Base-by-base conservation (phyloP, 2,329 filamentous ascomycete species). In the Chaetomium olivaceum region DNA sequence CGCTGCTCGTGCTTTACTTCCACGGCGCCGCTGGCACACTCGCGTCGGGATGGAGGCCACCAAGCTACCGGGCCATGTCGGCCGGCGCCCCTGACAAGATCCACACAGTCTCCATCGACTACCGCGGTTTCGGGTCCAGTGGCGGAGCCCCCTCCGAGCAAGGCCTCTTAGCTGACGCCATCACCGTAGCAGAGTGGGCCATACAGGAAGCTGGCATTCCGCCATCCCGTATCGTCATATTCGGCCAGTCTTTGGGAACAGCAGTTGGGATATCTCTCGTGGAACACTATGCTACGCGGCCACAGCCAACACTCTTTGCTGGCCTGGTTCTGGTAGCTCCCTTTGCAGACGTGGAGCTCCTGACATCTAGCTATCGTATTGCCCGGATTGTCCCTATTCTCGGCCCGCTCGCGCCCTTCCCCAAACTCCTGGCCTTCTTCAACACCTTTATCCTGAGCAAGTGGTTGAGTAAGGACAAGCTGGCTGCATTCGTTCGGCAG, bases 21-120 rank as follows among this genome's bases (percentile, higher is more conserved):
- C 85, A 89, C 66, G 86, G 85, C 4, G 81, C 85, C 0, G 81
- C 77, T 9, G 86, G 85, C 0, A 87, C 83, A 0, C 74, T 88
- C 7, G 86, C 78, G 0, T 87, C 83, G 1, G 83, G 83, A 0
- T 85, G 80, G 73, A 76, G 86, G 8, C 81, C 82, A 0, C 79
- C 81, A 4, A 86, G 81, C 71, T 88, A 89, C 72, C 81, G 85
- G 2, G 83, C 81, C 14, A 76, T 87, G 51, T 83, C 78, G n/a
- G 82, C 81, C 7, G 80, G 76, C 0, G 76, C 80, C 1, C 81
- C 85, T 0, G 71, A 77, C 23, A 84, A 82, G 48, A 84, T 86
- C 2, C 85, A 89, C 69, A 79, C 84, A 46, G 71, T 89, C 9
- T 80, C 83, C 1, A 81, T 89, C 61, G 87, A 89, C 74, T 89